Evolutionary conservation across 1,284 basidiomycete species (phyloP), one percentile per base, ranked within the genome.

Genomic region (Psilocybe mexicana): DNA sequence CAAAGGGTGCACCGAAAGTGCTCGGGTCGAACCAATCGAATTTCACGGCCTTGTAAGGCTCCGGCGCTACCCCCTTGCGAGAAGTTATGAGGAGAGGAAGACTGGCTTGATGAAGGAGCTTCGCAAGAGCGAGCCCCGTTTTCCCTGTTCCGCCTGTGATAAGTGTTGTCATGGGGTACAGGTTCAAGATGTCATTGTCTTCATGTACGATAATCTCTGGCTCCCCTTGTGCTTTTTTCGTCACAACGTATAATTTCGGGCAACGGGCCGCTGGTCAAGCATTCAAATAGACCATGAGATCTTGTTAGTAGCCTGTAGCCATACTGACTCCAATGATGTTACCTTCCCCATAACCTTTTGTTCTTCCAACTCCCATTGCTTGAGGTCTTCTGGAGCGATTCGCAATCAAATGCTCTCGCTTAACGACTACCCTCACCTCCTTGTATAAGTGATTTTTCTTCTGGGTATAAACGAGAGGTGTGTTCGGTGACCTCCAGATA

Each of bases 81-180:
- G 68, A 65, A 14, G 68, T 54, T 35, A 70, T 35, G 28, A 69
- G 54, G n/a, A 64, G 43, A 28, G 59, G 55, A 14, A 61, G 28
- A 25, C 55, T 54, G 12, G 63, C 55, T 11, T 58, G 51, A n/a
- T 61, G 61, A 8, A 69, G 58, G 24, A 62, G 47, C 11, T 60
- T 54, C 8, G 66, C 61, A 10, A 69, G 57, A 12, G 43, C 43
- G 8, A 55, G 24, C 2, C 65, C 65, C 6, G 65, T 66, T 36
- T 64, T 67, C 6, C 68, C 67, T 33, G 67, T 70, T 10, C 66
- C 67, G 4, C 68, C 67, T 48, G 63, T 66, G 50, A 70, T 43
- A 44, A 70, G 65, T 36, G 60, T 65, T 14, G 66, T 66, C 66
- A 68, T 69, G 38, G n/a, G 57, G 26, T 35, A 40, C 38, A n/a